Evolutionary conservation across 192 early-diverging fungal species (phyloP).

Genomic region (Gamsiella multidivaricata): DNA sequence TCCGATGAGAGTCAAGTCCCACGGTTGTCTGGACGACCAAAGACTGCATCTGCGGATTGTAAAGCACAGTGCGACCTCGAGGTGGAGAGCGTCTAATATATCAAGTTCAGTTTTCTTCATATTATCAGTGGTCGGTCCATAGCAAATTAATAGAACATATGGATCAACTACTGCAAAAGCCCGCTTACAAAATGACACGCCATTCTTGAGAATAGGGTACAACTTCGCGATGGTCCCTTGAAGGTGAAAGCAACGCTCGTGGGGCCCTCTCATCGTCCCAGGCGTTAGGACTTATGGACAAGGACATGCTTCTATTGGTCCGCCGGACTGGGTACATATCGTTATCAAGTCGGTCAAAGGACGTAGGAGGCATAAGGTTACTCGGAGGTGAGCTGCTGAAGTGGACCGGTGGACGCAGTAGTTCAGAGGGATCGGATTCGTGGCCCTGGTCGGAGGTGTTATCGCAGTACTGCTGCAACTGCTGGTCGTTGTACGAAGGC

Average conservation of each 20-base stretch:
- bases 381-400: slow-evolving; percentile 23
- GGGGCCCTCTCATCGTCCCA: slow-evolving; percentile 15
- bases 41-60: slow-evolving; percentile 68
- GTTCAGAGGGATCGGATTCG: slow-evolving; percentile 46
- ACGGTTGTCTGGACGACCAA: slow-evolving; percentile 59
- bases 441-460: slow-evolving; percentile 19
- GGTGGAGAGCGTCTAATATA: slow-evolving; percentile 25
- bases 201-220: slow-evolving; percentile 67
- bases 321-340: slow-evolving; percentile 32
- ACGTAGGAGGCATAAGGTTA: not conserved
- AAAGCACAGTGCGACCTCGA: slow-evolving; percentile 71
- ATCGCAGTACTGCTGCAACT: slow-evolving; percentile 10
- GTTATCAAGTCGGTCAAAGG: not conserved
- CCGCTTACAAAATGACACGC: slow-evolving; percentile 66
- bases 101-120: not conserved
- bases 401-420: slow-evolving; percentile 26
- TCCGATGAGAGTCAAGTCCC: slow-evolving; percentile 30
- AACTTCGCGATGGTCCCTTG: slow-evolving; percentile 49
- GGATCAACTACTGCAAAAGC: not conserved
- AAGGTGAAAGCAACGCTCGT: not conserved
- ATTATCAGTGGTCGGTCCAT: too few relatives aligned
- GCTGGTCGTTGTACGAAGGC: not conserved
- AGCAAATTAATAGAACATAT: not conserved
- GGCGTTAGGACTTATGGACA: slow-evolving; percentile 21
- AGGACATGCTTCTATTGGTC: slow-evolving; percentile 41